Conservation (phyloP, 805 yeast species). For the Tetrapisispora phaffii region DNA sequence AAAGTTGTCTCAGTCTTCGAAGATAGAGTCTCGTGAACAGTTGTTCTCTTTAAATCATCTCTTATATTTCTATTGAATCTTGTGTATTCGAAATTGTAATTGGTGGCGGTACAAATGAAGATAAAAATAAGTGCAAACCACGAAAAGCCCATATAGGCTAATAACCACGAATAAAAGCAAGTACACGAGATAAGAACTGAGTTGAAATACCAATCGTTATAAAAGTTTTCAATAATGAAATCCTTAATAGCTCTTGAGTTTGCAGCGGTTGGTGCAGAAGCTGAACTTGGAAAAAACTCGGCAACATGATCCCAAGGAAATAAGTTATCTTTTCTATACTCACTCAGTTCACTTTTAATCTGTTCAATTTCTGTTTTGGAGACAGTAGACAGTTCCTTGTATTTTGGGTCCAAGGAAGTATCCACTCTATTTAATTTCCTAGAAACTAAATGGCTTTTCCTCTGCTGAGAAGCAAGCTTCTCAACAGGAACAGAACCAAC, state of each 20-base stretch:
- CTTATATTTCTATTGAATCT: slow-evolving; percentile 65
- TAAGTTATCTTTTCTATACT: slow-evolving; percentile 7
- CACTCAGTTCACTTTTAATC: slow-evolving; percentile 8
- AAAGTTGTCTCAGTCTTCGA: slow-evolving; percentile 62
- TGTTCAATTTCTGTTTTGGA: slow-evolving; percentile 7
- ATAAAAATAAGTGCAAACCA: slow-evolving; percentile 53
- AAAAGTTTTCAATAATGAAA: slow-evolving; percentile 59
- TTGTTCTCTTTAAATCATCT: slow-evolving; percentile 63
- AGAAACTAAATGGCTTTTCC: slow-evolving; percentile 11
- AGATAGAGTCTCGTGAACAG: slow-evolving; percentile 54
- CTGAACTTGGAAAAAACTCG: slow-evolving; percentile 18
- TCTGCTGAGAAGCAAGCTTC: slow-evolving; percentile 14
- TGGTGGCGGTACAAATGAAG: slow-evolving; percentile 50
- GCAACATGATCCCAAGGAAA: slow-evolving; percentile 34
- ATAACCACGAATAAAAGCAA: slow-evolving; percentile 60
- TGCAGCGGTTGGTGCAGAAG: slow-evolving; percentile 8
- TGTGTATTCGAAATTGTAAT: slow-evolving; percentile 63
- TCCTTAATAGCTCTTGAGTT: slow-evolving; percentile 37
- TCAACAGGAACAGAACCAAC: slow-evolving; percentile 27
- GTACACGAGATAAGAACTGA: slow-evolving; percentile 54
- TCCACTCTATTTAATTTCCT: slow-evolving; percentile 23
- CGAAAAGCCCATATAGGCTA: slow-evolving; percentile 57
- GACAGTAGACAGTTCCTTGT: neutral
- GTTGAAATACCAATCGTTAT: slow-evolving; percentile 66
- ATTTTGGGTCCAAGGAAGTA: slow-evolving; percentile 14